Conservation (phyloP, 805 yeast species). For the Pichia rugopelliculosa region DNA sequence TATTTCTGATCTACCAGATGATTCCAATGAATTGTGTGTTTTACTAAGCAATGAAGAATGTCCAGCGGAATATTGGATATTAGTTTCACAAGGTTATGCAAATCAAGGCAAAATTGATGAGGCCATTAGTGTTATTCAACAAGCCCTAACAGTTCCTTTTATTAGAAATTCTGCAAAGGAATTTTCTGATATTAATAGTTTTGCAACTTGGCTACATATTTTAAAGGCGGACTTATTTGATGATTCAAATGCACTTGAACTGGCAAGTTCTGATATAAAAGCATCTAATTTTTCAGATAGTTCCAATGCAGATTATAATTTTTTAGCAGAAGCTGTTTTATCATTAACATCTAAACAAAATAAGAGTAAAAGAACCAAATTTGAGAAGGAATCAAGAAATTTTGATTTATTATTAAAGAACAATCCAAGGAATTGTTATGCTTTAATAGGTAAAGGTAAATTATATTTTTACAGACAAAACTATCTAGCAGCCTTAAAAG, state of each 20-base stretch:
- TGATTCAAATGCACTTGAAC: slow-evolving; percentile 19
- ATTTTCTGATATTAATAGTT: slow-evolving; percentile 48
- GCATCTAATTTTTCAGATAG: slow-evolving; percentile 24
- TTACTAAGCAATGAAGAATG: slow-evolving; percentile 77
- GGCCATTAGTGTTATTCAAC: slow-evolving; percentile 54
- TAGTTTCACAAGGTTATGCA: slow-evolving; percentile 76
- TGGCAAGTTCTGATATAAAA: slow-evolving; percentile 29
- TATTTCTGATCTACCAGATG: slow-evolving; percentile 79
- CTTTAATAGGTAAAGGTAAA: slow-evolving; percentile 80
- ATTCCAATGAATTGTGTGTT: slow-evolving; percentile 73
- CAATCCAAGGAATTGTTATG: slow-evolving; percentile 61
- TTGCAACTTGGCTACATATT: slow-evolving; percentile 68
- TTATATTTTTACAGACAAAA: slow-evolving; percentile 64
- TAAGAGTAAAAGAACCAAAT: slow-evolving; percentile 47
- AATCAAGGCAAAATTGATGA: slow-evolving; percentile 50
- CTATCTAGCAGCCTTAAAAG: slow-evolving; percentile 63
- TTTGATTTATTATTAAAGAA: slow-evolving; percentile 53
- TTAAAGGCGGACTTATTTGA: slow-evolving; percentile 30
- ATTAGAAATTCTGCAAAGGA: slow-evolving; percentile 30
- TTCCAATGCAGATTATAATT: slow-evolving; percentile 36
- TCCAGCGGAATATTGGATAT: slow-evolving; percentile 71
- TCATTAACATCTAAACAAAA: slow-evolving; percentile 61
- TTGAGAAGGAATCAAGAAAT: slow-evolving; percentile 63
- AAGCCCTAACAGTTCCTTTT: slow-evolving; percentile 42
- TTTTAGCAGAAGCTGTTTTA: slow-evolving; percentile 60